A percentile compares a stretch with the other conserved stretches of the same genome.
Conservation (phyloP, 768 basidiomycete genomes). For the Agrocybe praecox region DNA sequence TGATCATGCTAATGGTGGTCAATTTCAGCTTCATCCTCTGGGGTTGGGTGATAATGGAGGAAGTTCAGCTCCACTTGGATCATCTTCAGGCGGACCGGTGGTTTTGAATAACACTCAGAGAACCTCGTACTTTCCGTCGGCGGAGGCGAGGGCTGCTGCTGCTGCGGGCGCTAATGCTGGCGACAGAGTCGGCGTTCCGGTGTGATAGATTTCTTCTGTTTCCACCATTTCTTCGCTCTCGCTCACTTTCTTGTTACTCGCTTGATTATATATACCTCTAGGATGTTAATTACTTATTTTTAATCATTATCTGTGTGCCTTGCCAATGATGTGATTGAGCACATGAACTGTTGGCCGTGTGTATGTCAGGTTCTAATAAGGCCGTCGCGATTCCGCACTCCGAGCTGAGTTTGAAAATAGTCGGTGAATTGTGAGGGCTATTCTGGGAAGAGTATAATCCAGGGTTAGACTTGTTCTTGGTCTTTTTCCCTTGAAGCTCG, state of each 20-base stretch:
- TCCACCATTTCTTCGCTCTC: not conserved
- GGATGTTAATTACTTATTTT: slow-evolving; percentile 11
- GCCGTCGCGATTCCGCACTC: too few relatives aligned
- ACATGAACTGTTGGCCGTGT: not conserved
- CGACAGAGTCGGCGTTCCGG: slow-evolving; percentile 10
- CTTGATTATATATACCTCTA: slow-evolving; percentile 3
- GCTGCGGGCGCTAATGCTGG: not conserved
- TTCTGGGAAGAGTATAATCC: slow-evolving; percentile 14
- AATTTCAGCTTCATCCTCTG: not conserved
- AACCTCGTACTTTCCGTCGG: not conserved
- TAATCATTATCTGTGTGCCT: slow-evolving; percentile 3
- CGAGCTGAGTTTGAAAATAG: slow-evolving; percentile 19
- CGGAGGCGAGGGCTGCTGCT: not conserved
- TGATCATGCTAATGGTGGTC: not conserved
- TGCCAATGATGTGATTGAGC: not conserved
- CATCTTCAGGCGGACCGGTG: not conserved
- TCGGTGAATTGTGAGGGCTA: slow-evolving; percentile 5
- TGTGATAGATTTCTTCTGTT: slow-evolving; percentile 1
- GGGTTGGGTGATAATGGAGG: not conserved
- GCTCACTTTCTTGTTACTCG: slow-evolving; percentile 1
- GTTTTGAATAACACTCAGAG: not conserved
- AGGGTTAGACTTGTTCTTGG: slow-evolving; percentile 3
- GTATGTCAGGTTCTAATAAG: too few relatives aligned
- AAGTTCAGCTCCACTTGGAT: not conserved
- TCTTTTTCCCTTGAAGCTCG: slow-evolving; percentile 14